A percentile compares a stretch with the other conserved stretches of the same genome.
Conservation (phyloP, 2,329 filamentous ascomycete species). For the Pseudogymnoascus sp. region DNA sequence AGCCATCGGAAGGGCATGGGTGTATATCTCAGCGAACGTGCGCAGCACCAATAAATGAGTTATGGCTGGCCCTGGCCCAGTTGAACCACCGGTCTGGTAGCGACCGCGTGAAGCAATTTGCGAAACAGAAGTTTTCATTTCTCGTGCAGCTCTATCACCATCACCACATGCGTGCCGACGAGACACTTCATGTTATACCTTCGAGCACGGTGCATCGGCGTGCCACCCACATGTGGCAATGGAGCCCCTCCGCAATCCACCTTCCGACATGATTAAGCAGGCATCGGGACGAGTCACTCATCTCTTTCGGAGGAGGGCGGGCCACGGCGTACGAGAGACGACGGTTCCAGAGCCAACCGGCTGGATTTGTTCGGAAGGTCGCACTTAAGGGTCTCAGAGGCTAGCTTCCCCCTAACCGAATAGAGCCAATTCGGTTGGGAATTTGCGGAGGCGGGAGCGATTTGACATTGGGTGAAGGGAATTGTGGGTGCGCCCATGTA, state of each 20-base stretch:
- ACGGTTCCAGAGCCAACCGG: neutral
- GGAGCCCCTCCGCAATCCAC: neutral
- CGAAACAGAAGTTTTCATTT: neutral
- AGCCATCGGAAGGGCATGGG: neutral
- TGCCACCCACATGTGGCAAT: neutral
- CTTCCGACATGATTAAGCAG: neutral
- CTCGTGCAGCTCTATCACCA: neutral
- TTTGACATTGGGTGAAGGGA: conserved; percentile 6
- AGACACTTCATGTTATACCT: neutral
- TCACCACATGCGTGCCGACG: neutral
- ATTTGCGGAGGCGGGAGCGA: conserved; percentile 2
- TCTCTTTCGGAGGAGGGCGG: neutral
- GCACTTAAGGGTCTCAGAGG: neutral
- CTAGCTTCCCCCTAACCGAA: neutral
- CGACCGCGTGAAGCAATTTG: neutral
- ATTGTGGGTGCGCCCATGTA: neutral
- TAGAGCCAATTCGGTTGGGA: neutral
- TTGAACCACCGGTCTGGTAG: neutral
- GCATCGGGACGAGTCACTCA: neutral
- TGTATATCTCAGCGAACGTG: conserved; percentile 6
- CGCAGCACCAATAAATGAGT: neutral
- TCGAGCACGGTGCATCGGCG: neutral
- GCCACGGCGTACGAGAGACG: neutral
- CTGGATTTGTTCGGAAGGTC: neutral
- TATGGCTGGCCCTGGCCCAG: neutral